These are phyloP conservation scores for Kuraishia capsulata DNA, from an alignment of 805 yeast genomes.

Conservation along the genomic window DNA sequence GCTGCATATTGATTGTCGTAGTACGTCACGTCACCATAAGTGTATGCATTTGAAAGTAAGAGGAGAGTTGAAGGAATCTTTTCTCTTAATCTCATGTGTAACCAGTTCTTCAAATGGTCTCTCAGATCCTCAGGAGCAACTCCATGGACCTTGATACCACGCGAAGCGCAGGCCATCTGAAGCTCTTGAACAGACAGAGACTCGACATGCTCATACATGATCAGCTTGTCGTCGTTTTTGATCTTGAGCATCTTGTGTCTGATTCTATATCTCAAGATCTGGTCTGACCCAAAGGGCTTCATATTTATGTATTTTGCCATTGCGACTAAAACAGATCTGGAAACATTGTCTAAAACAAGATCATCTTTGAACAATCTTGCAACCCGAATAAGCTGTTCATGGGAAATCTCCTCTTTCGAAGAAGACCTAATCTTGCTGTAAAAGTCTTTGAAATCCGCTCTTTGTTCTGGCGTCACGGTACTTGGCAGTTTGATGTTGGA, in stretches of 20 bases:
- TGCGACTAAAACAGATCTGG: conserved; percentile 85
- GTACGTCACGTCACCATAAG: conserved; percentile 51
- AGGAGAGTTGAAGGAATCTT: conserved; percentile 84
- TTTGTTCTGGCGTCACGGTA: conserved; percentile 61
- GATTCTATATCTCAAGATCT: conserved; percentile 81
- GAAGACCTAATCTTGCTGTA: conserved; percentile 60
- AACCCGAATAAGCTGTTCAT: conserved; percentile 65
- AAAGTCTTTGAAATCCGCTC: conserved; percentile 65
- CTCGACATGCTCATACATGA: conserved; percentile 88
- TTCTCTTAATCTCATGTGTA: conserved; percentile 77
- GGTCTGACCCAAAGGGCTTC: conserved; percentile 88
- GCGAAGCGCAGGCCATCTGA: conserved; percentile 81
- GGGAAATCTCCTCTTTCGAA: conserved; percentile 42
- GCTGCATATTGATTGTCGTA: conserved; percentile 53
- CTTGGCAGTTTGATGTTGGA: conserved; percentile 64
- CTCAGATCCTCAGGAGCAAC: conserved; percentile 72
- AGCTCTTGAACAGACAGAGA: conserved; percentile 74
- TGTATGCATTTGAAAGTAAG: conserved; percentile 78
- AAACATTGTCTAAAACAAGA: conserved; percentile 82
- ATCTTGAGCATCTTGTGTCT: conserved; percentile 82
- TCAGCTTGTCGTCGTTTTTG: conserved; percentile 82
- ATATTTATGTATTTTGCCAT: conserved; percentile 86
- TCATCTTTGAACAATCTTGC: conserved; percentile 92
- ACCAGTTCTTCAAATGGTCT: conserved; percentile 75
- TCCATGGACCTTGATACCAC: conserved; percentile 81